Conservation (phyloP, 768 basidiomycete species). For the Leccinum rimulosum region DNA sequence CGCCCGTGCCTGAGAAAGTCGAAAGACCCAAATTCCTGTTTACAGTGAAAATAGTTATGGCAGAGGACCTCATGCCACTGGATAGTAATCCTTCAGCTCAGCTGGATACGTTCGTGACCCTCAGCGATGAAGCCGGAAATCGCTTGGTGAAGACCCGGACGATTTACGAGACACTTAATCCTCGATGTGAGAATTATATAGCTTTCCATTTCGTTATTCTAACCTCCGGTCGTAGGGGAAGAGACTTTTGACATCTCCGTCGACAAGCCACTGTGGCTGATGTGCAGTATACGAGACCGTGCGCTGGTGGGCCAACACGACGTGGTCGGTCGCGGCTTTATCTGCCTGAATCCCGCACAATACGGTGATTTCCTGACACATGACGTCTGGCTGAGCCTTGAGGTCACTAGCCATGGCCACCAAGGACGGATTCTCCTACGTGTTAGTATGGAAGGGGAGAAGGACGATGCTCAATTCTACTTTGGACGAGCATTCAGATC, state of each 20-base stretch:
- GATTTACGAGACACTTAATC: slow-evolving; percentile 85
- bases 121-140: slow-evolving; percentile 89
- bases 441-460: slow-evolving; percentile 98
- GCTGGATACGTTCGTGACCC: slow-evolving; percentile 89
- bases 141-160: slow-evolving; percentile 93
- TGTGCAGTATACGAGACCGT: slow-evolving; percentile 92
- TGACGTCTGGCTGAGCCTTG: slow-evolving; percentile 90
- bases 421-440: slow-evolving; percentile 82
- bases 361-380: slow-evolving; percentile 89
- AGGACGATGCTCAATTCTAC: slow-evolving; percentile 96
- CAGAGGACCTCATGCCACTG: slow-evolving; percentile 79
- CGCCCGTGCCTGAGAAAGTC: slow-evolving; percentile 70
- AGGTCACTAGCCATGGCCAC: slow-evolving; percentile 44
- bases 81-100: slow-evolving; percentile 77
- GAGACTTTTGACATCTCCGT: slow-evolving; percentile 96
- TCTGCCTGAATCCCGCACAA: slow-evolving; percentile 86
- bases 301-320: slow-evolving; percentile 91
- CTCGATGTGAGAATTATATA: slow-evolving; percentile 67
- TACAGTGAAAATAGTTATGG: slow-evolving; percentile 89
- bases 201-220: slow-evolving; percentile 4
- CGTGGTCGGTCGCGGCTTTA: slow-evolving; percentile 85
- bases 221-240: slow-evolving; percentile 64
- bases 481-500: slow-evolving; percentile 95
- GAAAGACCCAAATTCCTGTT: slow-evolving; percentile 77
- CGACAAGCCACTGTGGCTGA: slow-evolving; percentile 92